Conservation (phyloP, 2,329 filamentous ascomycete species). For the Trichoderma hamatum region DNA sequence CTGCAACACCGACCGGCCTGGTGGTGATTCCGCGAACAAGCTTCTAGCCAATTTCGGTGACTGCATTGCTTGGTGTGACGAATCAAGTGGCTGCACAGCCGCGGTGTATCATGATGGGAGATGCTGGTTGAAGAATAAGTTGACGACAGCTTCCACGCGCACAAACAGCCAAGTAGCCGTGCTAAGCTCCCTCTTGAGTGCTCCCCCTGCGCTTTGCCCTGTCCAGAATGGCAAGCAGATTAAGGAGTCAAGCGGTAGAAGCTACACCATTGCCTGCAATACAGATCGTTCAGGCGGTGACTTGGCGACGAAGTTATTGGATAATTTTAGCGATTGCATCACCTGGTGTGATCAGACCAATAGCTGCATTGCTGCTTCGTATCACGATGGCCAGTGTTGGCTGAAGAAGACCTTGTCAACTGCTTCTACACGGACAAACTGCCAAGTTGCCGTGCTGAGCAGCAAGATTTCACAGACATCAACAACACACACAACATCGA, state of each 20-base stretch:
- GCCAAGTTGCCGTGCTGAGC: slow-evolving; percentile 3
- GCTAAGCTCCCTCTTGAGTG: not conserved
- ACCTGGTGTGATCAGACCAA: slow-evolving; percentile 1
- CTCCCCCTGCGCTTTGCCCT: not conserved
- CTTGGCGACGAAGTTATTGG: not conserved
- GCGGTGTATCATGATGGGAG: not conserved
- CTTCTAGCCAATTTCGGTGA: not conserved
- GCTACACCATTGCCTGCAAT: not conserved
- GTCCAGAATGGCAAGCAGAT: slow-evolving; percentile 1
- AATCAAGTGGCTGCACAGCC: not conserved
- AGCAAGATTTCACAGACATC: slow-evolving; percentile 5
- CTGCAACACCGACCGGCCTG: not conserved
- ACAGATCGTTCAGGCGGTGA: not conserved
- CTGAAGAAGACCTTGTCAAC: not conserved
- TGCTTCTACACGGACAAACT: not conserved
- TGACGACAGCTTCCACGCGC: not conserved
- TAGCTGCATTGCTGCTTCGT: slow-evolving; percentile 1
- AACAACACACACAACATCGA: not conserved
- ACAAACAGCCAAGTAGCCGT: not conserved
- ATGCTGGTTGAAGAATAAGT: slow-evolving; percentile 4
- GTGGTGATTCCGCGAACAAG: not conserved
- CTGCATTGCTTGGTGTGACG: slow-evolving; percentile 10
- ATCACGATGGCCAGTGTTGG: slow-evolving; percentile 2
- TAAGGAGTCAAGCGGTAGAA: slow-evolving; percentile 6
- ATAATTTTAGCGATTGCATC: not conserved